Evolutionary conservation across 2,329 filamentous ascomycete species (phyloP).

Genomic region (Mariannaea elegans): DNA sequence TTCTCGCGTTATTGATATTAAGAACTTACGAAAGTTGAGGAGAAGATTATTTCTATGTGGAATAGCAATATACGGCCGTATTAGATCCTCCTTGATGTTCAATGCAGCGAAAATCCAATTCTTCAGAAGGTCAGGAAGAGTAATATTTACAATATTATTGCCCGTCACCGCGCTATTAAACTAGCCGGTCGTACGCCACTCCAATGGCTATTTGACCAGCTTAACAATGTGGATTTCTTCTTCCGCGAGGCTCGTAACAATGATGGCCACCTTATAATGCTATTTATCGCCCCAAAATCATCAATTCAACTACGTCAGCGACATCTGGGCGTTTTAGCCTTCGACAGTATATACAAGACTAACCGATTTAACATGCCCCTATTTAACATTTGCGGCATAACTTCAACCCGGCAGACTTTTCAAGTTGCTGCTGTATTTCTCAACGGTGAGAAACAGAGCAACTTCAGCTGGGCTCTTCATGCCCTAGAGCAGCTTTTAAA

Average conservation of each 20-base stretch:
- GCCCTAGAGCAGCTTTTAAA: not conserved
- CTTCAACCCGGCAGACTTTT: not conserved
- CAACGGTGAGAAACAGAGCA: not conserved
- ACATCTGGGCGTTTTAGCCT: not conserved
- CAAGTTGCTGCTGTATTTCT: not conserved
- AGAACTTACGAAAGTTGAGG: not conserved
- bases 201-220: not conserved
- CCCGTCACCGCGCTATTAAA: too few species aligned
- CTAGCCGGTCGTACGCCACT: not conserved
- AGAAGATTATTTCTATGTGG: not conserved
- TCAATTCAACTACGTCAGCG: not conserved
- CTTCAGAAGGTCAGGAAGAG: too few species aligned
- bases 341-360: not conserved
- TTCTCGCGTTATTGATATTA: not conserved
- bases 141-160: too few species aligned
- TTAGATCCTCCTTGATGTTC: too few species aligned
- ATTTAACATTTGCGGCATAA: not conserved
- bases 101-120: too few species aligned
- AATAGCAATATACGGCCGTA: not conserved
- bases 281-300: not conserved
- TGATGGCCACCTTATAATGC: not conserved
- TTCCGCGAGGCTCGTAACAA: not conserved
- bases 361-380: conserved; percentile 1
- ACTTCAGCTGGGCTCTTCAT: not conserved
- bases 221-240: not conserved